phyloP scores from a whole-genome alignment of 495 filamentous ascomycete genomes.

The Melanomma pulvis-pyrius region DNA sequence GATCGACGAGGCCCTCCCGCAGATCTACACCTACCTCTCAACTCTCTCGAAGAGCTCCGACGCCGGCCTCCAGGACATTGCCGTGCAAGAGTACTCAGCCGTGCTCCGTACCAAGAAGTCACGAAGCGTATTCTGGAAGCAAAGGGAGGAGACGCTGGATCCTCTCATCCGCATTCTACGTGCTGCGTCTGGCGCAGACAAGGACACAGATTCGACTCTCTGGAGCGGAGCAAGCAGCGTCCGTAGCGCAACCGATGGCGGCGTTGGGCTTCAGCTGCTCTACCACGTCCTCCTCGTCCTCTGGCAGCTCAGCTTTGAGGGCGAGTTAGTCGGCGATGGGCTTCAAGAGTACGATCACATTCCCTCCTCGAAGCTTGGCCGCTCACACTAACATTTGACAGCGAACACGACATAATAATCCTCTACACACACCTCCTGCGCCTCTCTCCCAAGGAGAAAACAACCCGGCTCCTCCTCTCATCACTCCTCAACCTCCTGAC shows the following conservation, averaged over 20 bases:
- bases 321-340: constrained; percentile 77
- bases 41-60: constrained; percentile 77
- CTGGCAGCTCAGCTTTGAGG: constrained; percentile 97
- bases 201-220: constrained; percentile 68
- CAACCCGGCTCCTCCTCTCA: constrained; percentile 85
- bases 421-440: constrained; percentile 88
- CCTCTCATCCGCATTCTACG: constrained; percentile 84
- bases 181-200: constrained; percentile 69
- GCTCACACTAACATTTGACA: constrained; percentile 45
- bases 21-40: constrained; percentile 85
- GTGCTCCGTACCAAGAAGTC: constrained; percentile 75
- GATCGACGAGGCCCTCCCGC: constrained; percentile 79
- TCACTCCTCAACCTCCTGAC: constrained; percentile 83
- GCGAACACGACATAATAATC: constrained; percentile 88
- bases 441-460: constrained; percentile 96
- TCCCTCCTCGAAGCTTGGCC: constrained; percentile 1
- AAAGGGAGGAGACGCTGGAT: constrained; percentile 77
- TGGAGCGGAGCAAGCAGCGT: constrained; percentile 61
- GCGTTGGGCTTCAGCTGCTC: constrained; percentile 87
- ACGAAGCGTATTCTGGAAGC: constrained; percentile 85
- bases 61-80: constrained; percentile 91
- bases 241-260: constrained; percentile 67
- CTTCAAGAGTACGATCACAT: constrained; percentile 68
- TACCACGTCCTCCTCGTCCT: constrained; percentile 91
- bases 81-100: constrained; percentile 85